Percentiles rank a stretch among this genome's conserved stretches.
These are phyloP conservation scores for Trichophaea hybrida DNA, from an alignment of 2,329 filamentous ascomycete genomes.

Conservation along the genomic window DNA sequence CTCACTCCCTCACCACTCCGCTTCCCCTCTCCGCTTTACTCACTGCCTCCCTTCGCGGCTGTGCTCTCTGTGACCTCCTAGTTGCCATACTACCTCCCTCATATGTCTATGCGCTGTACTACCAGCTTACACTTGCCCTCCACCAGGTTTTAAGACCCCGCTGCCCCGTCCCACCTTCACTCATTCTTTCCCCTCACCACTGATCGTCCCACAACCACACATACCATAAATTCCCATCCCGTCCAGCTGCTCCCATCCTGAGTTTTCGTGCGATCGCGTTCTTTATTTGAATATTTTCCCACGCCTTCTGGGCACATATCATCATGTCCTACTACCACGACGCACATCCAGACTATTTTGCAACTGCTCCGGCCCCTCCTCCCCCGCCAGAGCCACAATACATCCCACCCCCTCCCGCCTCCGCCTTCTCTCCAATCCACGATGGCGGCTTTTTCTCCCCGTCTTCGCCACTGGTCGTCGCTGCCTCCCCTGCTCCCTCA, in stretches of 20 bases:
- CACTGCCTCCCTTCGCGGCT: neutral
- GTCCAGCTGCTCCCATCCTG: neutral
- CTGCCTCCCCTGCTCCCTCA: neutral
- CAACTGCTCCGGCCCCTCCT: neutral
- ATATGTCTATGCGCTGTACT: neutral
- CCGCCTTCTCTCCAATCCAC: neutral
- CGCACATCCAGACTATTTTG: neutral
- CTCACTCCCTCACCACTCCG: neutral
- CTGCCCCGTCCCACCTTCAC: neutral
- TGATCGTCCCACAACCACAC: neutral
- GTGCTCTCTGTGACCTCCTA: neutral
- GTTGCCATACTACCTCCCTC: no score
- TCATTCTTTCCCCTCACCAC: neutral
- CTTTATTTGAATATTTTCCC: neutral
- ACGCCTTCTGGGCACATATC: neutral
- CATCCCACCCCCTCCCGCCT: slow-evolving; percentile 2
- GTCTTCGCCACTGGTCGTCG: neutral
- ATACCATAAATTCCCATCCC: neutral
- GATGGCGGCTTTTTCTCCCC: neutral
- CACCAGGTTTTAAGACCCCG: neutral
- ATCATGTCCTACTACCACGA: neutral
- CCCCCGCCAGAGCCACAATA: neutral
- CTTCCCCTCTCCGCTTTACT: neutral
- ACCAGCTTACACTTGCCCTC: neutral
- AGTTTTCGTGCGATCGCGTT: neutral